phyloP scores from a whole-genome alignment of 805 yeast genomes.

The Helenozyma baotianmanensis region DNA sequence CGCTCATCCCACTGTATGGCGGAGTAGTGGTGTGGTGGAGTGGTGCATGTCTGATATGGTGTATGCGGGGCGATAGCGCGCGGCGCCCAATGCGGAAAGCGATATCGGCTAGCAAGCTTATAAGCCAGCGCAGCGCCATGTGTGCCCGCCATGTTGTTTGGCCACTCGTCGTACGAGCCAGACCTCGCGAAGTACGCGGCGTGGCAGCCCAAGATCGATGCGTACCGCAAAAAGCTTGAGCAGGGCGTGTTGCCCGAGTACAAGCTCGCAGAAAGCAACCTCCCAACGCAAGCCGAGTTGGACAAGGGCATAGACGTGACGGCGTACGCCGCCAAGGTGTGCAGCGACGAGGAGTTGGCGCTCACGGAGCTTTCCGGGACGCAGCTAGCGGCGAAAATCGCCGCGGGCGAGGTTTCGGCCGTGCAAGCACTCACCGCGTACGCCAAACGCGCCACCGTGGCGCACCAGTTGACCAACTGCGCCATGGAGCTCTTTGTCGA shows the following conservation, averaged over 20 bases:
- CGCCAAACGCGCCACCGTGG: slow-evolving; percentile 16
- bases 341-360: slow-evolving; percentile 7
- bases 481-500: slow-evolving; percentile 18
- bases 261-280: slow-evolving; percentile 8
- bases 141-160: slow-evolving; percentile 2
- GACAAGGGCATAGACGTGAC: slow-evolving; percentile 13
- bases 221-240: slow-evolving; percentile 22
- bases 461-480: slow-evolving; percentile 17
- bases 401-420: slow-evolving; percentile 10
- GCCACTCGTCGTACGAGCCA: slow-evolving; percentile 3
- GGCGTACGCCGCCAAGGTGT: slow-evolving; percentile 7
- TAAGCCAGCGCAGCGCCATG: neutral
- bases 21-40: no score
- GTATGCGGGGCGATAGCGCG: no score
- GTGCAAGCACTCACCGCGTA: slow-evolving; percentile 12
- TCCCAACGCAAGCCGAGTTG: slow-evolving; percentile 13
- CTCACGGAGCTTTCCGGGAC: slow-evolving; percentile 11
- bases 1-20: neutral
- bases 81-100: no score
- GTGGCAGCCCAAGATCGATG: slow-evolving; percentile 30
- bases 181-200: slow-evolving; percentile 7
- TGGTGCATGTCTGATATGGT: no score
- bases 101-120: neutral
- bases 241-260: slow-evolving; percentile 16
- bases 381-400: slow-evolving; percentile 11